Percentiles rank a stretch among this genome's conserved stretches.
Conservation (phyloP, 176 grass and related monocot species). For the Oryza brachyantha region DNA sequence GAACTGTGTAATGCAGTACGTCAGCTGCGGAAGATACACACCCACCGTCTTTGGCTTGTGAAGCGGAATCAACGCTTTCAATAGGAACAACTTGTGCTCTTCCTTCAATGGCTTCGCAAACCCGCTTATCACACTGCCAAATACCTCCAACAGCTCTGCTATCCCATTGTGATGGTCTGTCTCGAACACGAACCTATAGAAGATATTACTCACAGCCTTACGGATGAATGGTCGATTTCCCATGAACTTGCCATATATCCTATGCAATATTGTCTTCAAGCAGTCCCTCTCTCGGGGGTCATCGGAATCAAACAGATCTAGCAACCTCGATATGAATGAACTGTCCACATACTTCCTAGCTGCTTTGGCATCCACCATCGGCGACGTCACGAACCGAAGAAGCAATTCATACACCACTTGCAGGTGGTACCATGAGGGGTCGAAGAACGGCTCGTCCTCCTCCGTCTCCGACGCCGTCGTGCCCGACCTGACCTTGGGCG, state of each 20-base stretch:
- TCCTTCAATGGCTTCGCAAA: constrained; percentile 92
- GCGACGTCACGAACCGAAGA: constrained; percentile 79
- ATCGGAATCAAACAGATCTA: constrained; percentile 91
- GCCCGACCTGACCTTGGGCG: constrained; percentile 58
- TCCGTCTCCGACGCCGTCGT: constrained; percentile 52
- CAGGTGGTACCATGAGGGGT: constrained; percentile 90
- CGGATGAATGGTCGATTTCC: constrained; percentile 77
- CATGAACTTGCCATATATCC: constrained; percentile 90
- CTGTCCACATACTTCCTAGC: constrained; percentile 89
- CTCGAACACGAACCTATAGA: constrained; percentile 80
- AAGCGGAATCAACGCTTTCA: constrained; percentile 74
- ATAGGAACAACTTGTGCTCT: constrained; percentile 87
- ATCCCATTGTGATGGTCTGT: constrained; percentile 80
- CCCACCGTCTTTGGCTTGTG: constrained; percentile 78
- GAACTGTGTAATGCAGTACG: constrained; percentile 87
- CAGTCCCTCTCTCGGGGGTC: constrained; percentile 91
- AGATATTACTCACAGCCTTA: constrained; percentile 86
- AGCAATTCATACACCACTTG: constrained; percentile 93
- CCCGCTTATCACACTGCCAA: constrained; percentile 82
- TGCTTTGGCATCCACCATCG: constrained; percentile 74
- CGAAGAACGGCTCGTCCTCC: constrained; percentile 88
- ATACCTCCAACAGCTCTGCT: constrained; percentile 81
- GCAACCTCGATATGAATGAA: constrained; percentile 66
- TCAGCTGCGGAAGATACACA: constrained; percentile 75
- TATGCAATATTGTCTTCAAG: constrained; percentile 76